phyloP scores from a whole-genome alignment of 1,284 basidiomycete genomes.

The Cryptococcus floricola region DNA sequence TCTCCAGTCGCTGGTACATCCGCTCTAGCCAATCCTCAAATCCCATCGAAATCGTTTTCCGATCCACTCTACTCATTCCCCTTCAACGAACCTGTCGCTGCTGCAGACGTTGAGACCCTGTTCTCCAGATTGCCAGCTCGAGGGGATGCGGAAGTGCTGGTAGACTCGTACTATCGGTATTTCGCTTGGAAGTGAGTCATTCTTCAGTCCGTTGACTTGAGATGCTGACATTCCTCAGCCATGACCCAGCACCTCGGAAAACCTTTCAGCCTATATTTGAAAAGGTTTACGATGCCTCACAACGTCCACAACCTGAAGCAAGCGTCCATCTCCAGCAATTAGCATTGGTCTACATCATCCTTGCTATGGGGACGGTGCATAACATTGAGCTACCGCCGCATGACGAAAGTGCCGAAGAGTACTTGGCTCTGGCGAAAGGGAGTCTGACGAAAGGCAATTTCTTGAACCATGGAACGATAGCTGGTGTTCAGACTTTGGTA shows the following conservation, averaged over 20 bases:
- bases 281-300: conserved; percentile 10
- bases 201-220: not conserved
- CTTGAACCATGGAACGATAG: conserved; percentile 34
- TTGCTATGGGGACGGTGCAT: conserved; percentile 40
- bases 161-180: conserved; percentile 32
- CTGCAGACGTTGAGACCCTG: conserved; percentile 4
- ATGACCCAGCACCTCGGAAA: conserved; percentile 27
- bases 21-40: not conserved
- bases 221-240: conserved; percentile 5
- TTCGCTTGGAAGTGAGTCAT: conserved; percentile 32
- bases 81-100: conserved; percentile 3
- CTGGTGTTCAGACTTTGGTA: conserved; percentile 31
- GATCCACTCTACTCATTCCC: conserved; percentile 10
- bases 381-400: conserved; percentile 38
- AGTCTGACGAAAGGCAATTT: conserved; percentile 40
- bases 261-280: conserved; percentile 29
- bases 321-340: conserved; percentile 31
- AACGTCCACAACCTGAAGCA: not conserved
- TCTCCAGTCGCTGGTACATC: not conserved
- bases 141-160: conserved; percentile 26
- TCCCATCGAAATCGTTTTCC: not conserved
- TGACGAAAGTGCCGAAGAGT: conserved; percentile 33
- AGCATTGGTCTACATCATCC: conserved; percentile 33
- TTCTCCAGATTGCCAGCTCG: conserved; percentile 24
- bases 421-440: conserved; percentile 25